A percentile compares a stretch with the other conserved stretches of the same genome.
Evolutionary conservation across 805 yeast species (phyloP).

Genomic region (Starmerella geochares): DNA sequence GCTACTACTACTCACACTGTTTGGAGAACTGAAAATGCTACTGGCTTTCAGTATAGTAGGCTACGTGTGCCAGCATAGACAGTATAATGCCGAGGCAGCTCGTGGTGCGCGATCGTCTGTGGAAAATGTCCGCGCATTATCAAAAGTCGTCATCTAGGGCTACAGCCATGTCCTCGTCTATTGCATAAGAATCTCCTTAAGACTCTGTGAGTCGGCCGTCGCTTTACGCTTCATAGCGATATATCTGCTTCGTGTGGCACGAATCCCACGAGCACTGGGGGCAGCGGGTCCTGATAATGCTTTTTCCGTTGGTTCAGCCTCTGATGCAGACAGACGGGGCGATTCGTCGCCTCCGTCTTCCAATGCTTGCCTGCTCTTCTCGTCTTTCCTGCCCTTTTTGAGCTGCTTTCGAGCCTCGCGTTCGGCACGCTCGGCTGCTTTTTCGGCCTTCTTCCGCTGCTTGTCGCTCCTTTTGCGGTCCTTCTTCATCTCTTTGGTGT

Average conservation of each 20-base stretch:
- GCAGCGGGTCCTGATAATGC: neutral
- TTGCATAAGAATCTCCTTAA: slow-evolving; percentile 85
- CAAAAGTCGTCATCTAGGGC: neutral
- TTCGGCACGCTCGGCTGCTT: slow-evolving; percentile 1
- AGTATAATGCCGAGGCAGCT: too few species aligned
- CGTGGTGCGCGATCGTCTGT: too few species aligned
- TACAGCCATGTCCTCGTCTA: neutral
- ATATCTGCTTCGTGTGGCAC: slow-evolving; percentile 75
- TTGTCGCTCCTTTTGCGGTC: slow-evolving; percentile 19
- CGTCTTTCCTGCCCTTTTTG: neutral
- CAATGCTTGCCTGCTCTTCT: neutral
- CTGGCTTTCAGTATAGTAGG: too few species aligned
- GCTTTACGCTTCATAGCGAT: slow-evolving; percentile 87
- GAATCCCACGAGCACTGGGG: slow-evolving; percentile 38
- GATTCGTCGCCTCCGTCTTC: neutral
- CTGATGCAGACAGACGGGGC: neutral
- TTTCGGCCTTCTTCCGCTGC: slow-evolving; percentile 7
- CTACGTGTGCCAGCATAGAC: too few species aligned
- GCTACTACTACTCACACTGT: too few species aligned
- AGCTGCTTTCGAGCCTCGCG: neutral
- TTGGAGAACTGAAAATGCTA: too few species aligned
- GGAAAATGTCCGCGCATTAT: neutral
- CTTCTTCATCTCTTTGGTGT: slow-evolving; percentile 27
- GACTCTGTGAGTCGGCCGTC: slow-evolving; percentile 75
- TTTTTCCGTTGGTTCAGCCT: neutral